Evolutionary conservation across 345 rosid genomes (phyloP), one percentile per base, ranked within the genome.

Genomic region (Camelina laxa): DNA sequence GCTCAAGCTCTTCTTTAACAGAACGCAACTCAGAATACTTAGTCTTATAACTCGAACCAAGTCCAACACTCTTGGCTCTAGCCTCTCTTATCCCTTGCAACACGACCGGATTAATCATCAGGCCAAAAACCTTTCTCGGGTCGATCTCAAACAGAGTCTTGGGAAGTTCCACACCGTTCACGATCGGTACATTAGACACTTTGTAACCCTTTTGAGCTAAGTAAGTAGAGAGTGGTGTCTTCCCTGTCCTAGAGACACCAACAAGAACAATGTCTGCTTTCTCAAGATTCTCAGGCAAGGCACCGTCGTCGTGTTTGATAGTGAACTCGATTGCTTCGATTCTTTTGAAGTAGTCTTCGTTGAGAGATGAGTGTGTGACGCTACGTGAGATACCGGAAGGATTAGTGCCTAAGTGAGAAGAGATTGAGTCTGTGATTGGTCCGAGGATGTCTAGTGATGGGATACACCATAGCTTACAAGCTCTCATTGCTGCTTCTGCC

Each of bases 321-420:
- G 93, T 94, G 81, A 94, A 94, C 57, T 94, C 97, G 50, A 91
- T 84, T 7, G 97, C 96, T 81, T 89, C 91, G 33, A 91, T 87
- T 39, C 91, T 50, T 50, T 30, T 41, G 73, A 94, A 91, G 81
- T 87, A 94, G 19, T 94, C 96, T 15, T 87, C 94, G 1, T 82
- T 72, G 10, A 90, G 89, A 24, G 89, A 82, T 21, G 80, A 17
- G 48, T 65, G 78, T 70, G 89, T 72, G 14, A 88, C 84, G 44
- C 93, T 87, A 38, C 98, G 96, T 7, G 93, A 85, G 33, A 94
- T 87, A 20, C 97, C 96, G 4, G 91, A 88, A 22, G 98, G 96
- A 7, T 83, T 89, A 53, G 93, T 91, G 7, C 95, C 93, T 9
- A 90, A 78, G 83, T 91, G 96, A 66, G 91, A 80, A 4, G 95